A percentile compares a stretch with the other conserved stretches of the same genome.
phyloP scores from a whole-genome alignment of 768 basidiomycete species.

The Pleurotus cornucopiae region DNA sequence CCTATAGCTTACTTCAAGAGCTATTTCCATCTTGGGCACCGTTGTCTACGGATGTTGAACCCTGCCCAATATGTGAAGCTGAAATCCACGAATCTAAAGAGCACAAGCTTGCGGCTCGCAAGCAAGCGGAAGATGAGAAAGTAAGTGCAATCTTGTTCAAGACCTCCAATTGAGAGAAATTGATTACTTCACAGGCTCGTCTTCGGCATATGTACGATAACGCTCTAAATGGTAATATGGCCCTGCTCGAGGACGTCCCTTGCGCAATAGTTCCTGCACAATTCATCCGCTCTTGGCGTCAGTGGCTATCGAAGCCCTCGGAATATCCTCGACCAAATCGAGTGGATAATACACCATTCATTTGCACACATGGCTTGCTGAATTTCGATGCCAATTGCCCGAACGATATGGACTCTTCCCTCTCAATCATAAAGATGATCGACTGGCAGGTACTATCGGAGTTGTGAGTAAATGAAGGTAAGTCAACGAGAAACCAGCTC shows the following conservation, averaged over 20 bases:
- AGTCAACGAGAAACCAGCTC: too few relatives aligned
- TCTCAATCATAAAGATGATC: conserved; percentile 50
- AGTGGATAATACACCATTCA: conserved; percentile 57
- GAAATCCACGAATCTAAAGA: conserved; percentile 51
- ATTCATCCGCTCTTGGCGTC: conserved; percentile 66
- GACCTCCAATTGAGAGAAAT: background rate
- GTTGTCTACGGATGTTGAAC: conserved; percentile 40
- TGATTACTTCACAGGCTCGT: conserved; percentile 39
- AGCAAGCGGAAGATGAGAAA: conserved; percentile 77
- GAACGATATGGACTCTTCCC: conserved; percentile 53
- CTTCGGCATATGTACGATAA: conserved; percentile 62
- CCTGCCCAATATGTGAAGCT: conserved; percentile 63
- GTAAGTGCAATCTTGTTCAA: conserved; percentile 26
- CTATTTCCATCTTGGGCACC: conserved; percentile 69
- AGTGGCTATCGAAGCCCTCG: conserved; percentile 61
- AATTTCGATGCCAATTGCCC: conserved; percentile 61
- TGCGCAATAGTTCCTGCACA: conserved; percentile 57
- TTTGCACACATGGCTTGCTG: conserved; percentile 66
- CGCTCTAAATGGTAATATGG: conserved; percentile 38
- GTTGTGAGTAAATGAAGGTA: conserved; percentile 38
- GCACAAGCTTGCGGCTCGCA: conserved; percentile 58
- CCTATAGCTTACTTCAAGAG: conserved; percentile 44
- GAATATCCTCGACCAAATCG: conserved; percentile 52
- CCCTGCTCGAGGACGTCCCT: conserved; percentile 42
- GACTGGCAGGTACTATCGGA: conserved; percentile 64